Conservation (phyloP, 192 early-diverging fungal species). For the Podila clonocystis region DNA sequence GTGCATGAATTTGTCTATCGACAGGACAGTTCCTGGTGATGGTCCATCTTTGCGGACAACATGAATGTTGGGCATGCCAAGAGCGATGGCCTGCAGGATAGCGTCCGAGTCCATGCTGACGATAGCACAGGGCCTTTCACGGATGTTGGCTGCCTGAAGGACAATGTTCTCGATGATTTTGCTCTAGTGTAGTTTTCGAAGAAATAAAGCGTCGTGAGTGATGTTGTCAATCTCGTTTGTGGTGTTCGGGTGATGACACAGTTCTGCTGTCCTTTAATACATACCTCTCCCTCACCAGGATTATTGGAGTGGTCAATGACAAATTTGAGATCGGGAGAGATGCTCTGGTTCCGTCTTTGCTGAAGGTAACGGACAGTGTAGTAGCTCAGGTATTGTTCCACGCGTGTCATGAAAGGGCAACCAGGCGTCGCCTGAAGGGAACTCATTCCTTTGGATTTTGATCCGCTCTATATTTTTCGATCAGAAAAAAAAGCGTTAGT, state of each 20-base stretch:
- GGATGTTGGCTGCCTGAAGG: slow-evolving; percentile 37
- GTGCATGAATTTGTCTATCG: slow-evolving; percentile 40
- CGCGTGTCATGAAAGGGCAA: slow-evolving; percentile 46
- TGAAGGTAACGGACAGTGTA: slow-evolving; percentile 47
- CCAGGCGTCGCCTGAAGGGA: slow-evolving; percentile 48
- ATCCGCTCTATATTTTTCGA: slow-evolving; percentile 6
- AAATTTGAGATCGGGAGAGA: slow-evolving; percentile 51
- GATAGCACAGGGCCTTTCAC: slow-evolving; percentile 44
- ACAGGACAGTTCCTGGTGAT: slow-evolving; percentile 14
- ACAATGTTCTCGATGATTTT: slow-evolving; percentile 52
- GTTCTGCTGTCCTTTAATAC: not conserved
- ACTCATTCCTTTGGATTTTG: slow-evolving; percentile 25
- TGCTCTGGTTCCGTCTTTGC: slow-evolving; percentile 22
- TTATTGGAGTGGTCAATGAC: slow-evolving; percentile 51
- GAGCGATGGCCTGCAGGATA: slow-evolving; percentile 37
- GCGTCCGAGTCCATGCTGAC: slow-evolving; percentile 52
- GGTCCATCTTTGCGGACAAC: slow-evolving; percentile 36
- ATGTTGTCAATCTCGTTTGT: not conserved
- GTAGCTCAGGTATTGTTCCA: slow-evolving; percentile 49
- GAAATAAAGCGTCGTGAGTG: not conserved
- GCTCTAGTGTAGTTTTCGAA: slow-evolving; percentile 13
- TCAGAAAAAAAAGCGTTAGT: not conserved
- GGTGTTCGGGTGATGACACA: not conserved
- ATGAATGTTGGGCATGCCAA: slow-evolving; percentile 44
- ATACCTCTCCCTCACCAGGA: slow-evolving; percentile 53